phyloP scores from a whole-genome alignment of 2,329 filamentous ascomycete species.

The Cryphonectria parasitica region DNA sequence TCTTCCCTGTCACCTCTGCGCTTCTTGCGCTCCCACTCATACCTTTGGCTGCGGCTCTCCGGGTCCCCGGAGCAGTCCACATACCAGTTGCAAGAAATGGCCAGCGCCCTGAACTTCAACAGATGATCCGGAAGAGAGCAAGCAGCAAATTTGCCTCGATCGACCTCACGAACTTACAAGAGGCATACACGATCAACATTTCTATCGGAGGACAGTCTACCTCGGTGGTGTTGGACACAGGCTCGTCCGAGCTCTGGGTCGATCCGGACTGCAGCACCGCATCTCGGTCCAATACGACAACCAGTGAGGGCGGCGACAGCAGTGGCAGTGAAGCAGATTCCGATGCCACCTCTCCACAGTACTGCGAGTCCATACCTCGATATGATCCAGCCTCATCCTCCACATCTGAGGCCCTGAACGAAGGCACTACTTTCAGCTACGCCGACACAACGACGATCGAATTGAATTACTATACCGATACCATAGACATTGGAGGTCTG shows the following conservation, averaged over 20 bases:
- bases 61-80: background rate
- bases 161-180: background rate
- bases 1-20: background rate
- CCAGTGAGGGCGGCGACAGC: background rate
- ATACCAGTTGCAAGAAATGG: slow-evolving; percentile 4
- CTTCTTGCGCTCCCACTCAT: slow-evolving; percentile 1
- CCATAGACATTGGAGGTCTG: slow-evolving; percentile 16
- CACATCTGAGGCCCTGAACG: slow-evolving; percentile 2
- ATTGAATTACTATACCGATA: slow-evolving; percentile 5
- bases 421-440: background rate
- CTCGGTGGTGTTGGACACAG: slow-evolving; percentile 34
- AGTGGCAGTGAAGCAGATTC: background rate
- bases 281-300: background rate
- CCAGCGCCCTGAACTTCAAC: background rate
- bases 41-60: background rate
- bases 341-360: slow-evolving; percentile 6
- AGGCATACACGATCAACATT: slow-evolving; percentile 16
- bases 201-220: slow-evolving; percentile 24
- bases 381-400: slow-evolving; percentile 16
- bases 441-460: background rate
- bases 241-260: slow-evolving; percentile 33
- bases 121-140: background rate
- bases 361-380: slow-evolving; percentile 11
- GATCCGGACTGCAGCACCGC: slow-evolving; percentile 24
- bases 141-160: background rate